phyloP scores from a whole-genome alignment of 148 eudicot genomes.

The Camellia sinensis region DNA sequence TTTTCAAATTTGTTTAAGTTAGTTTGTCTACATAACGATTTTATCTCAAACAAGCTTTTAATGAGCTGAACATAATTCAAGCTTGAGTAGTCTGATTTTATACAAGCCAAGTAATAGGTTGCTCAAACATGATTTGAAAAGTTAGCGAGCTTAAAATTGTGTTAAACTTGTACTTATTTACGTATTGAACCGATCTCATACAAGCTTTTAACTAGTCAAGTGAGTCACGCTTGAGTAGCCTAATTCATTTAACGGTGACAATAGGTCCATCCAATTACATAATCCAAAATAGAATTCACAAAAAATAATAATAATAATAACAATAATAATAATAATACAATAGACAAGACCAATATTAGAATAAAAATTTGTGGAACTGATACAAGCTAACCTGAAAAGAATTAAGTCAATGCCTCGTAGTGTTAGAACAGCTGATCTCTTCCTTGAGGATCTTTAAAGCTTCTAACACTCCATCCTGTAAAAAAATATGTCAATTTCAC shows the following conservation, averaged over 20 bases:
- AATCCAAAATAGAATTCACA: background rate
- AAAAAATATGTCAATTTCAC: background rate
- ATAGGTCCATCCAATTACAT: background rate
- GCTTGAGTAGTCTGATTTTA: no score
- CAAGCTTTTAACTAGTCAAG: no score
- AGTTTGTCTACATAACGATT: no score
- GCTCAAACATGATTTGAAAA: no score
- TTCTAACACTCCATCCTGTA: conserved; percentile 53
- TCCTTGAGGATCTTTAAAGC: conserved; percentile 55
- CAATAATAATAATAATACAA: background rate
- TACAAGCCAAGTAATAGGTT: no score
- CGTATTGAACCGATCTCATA: no score
- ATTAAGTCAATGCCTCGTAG: background rate
- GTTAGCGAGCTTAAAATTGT: no score
- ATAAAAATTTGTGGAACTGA: background rate
- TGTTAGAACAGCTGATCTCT: conserved; percentile 29
- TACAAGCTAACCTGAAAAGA: background rate
- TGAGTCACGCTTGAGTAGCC: no score
- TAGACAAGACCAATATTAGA: background rate
- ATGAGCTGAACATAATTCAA: no score
- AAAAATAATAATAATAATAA: background rate
- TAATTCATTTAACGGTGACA: background rate
- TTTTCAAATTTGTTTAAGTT: no score
- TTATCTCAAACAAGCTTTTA: no score
- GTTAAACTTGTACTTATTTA: no score